phyloP scores from a whole-genome alignment of 202 grass and related monocot species.

The Cymbopogon flexuosus region DNA sequence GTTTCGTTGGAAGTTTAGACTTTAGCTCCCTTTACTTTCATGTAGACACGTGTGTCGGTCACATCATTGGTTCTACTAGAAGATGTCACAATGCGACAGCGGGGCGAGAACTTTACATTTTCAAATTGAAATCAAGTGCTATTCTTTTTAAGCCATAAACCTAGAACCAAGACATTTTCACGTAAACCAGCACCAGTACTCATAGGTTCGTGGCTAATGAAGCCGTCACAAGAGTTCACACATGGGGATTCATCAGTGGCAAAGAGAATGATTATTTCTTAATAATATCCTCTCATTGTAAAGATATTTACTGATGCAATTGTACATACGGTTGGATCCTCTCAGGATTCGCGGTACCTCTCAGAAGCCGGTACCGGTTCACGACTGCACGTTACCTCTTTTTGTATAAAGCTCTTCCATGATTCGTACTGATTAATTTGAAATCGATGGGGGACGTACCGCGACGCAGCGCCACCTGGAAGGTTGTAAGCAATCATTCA shows the following conservation, averaged over 20 bases:
- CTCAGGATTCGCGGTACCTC: neutral
- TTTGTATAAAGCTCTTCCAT: neutral
- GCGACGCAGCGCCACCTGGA: neutral
- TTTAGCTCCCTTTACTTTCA: too few relatives aligned
- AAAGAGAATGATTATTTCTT: neutral
- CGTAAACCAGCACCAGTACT: neutral
- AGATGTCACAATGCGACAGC: neutral
- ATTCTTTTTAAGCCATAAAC: neutral
- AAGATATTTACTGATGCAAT: neutral
- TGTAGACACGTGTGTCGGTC: too few relatives aligned
- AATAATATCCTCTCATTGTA: neutral
- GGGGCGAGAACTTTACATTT: neutral
- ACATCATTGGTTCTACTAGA: too few relatives aligned
- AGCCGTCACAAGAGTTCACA: neutral
- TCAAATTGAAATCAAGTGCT: neutral
- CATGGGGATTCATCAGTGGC: neutral
- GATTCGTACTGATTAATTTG: slow-evolving; percentile 8
- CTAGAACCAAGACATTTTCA: neutral
- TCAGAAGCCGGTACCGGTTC: neutral
- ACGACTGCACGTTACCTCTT: neutral
- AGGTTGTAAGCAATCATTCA: neutral
- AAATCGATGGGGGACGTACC: neutral
- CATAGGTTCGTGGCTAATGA: neutral
- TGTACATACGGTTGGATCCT: neutral
- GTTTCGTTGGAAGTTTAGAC: too few relatives aligned